These are phyloP conservation scores for Ambrosia artemisiifolia DNA, from an alignment of 129 eudicot genomes.

Conservation along the genomic window DNA sequence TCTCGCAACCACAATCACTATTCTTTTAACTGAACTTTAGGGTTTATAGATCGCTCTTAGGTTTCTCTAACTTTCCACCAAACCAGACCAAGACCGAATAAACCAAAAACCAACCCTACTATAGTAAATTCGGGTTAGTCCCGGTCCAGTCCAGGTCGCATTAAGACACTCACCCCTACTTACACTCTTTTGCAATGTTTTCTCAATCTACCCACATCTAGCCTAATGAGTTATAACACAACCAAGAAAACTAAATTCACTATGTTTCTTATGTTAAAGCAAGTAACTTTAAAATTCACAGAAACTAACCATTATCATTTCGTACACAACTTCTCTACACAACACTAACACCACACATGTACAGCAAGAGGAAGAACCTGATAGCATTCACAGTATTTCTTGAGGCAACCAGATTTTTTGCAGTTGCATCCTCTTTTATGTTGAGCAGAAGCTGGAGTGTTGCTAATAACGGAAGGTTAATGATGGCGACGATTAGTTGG, in stretches of 20 bases:
- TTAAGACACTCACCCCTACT: no score
- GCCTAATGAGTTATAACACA: not conserved
- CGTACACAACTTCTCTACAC: not conserved
- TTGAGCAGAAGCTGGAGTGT: constrained; percentile 98
- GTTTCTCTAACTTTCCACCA: no score
- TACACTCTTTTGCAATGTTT: not conserved
- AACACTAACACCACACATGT: constrained; percentile 16
- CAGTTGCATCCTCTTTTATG: constrained; percentile 99
- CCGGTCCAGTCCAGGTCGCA: no score
- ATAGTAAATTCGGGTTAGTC: no score
- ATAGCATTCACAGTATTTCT: constrained; percentile 93
- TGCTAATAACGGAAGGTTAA: no score
- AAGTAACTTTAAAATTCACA: not conserved
- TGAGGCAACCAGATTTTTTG: constrained; percentile 37
- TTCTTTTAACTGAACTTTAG: no score
- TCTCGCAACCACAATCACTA: no score
- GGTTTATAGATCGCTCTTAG: no score
- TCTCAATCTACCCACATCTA: no score
- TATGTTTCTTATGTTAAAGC: not conserved
- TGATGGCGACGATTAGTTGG: no score
- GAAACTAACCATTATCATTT: not conserved
- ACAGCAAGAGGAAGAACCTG: constrained; percentile 55
- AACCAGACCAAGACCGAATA: no score
- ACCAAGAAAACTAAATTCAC: not conserved
- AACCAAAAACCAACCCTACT: no score